Conservation (phyloP, 1,284 basidiomycete species). For the Ceratobasidium sp. region DNA sequence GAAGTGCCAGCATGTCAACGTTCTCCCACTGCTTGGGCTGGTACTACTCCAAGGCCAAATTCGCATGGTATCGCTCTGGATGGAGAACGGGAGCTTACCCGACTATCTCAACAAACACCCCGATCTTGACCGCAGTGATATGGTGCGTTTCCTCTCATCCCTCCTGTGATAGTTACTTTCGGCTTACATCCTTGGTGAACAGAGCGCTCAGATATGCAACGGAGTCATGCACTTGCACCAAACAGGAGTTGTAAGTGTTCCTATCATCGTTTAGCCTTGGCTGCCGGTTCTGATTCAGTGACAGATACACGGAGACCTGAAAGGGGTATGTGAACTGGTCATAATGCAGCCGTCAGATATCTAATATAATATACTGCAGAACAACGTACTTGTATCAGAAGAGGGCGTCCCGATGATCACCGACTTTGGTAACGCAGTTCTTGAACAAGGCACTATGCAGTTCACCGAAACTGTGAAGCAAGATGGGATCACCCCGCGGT, state of each 20-base stretch:
- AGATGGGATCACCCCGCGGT: neutral
- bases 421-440: neutral
- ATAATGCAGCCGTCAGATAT: neutral
- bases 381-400: neutral
- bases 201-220: neutral
- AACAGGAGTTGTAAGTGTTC: neutral
- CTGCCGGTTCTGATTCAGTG: neutral
- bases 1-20: slow-evolving; percentile 10
- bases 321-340: neutral
- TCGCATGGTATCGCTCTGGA: slow-evolving; percentile 23
- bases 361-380: neutral
- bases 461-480: neutral
- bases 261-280: neutral
- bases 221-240: neutral
- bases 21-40: slow-evolving; percentile 11
- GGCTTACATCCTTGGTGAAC: neutral
- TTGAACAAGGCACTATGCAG: neutral
- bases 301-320: neutral
- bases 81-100: neutral
- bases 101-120: neutral
- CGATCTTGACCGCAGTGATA: neutral
- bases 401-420: neutral
- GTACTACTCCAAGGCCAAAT: neutral
- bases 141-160: neutral
- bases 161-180: neutral